These are phyloP conservation scores for Phlegmacium glaucopus DNA, from an alignment of 768 basidiomycete genomes.

Conservation along the genomic window DNA sequence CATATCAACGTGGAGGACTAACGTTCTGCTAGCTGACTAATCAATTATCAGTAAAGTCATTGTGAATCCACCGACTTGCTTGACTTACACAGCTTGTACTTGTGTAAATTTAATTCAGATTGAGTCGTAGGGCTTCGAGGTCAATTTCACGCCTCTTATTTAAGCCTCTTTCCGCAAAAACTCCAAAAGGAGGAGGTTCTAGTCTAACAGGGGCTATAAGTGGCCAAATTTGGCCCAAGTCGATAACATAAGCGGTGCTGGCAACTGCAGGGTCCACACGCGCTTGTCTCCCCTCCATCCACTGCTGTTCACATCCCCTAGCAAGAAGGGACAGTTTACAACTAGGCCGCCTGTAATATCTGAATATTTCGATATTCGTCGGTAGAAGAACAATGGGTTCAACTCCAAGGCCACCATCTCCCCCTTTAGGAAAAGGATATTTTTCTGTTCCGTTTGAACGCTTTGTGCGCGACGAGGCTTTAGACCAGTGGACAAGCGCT, in stretches of 20 bases:
- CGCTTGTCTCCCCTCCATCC: background rate
- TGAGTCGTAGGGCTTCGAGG: too few relatives aligned
- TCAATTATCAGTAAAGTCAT: too few relatives aligned
- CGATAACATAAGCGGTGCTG: background rate
- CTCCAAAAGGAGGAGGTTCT: background rate
- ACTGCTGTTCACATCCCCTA: too few relatives aligned
- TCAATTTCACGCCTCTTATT: too few relatives aligned
- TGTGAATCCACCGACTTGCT: too few relatives aligned
- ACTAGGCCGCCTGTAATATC: background rate
- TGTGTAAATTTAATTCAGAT: too few relatives aligned
- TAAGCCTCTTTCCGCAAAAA: too few relatives aligned
- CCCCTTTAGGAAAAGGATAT: slow-evolving; percentile 43
- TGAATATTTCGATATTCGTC: background rate
- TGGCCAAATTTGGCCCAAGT: too few relatives aligned
- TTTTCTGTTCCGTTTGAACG: slow-evolving; percentile 72
- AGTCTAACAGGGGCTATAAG: background rate
- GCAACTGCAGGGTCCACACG: background rate
- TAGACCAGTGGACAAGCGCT: slow-evolving; percentile 70
- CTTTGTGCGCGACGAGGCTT: slow-evolving; percentile 69
- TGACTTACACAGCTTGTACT: too few relatives aligned
- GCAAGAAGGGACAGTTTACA: background rate
- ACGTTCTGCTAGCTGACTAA: too few relatives aligned
- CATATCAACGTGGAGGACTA: slow-evolving; percentile 32
- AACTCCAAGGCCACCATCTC: slow-evolving; percentile 46
- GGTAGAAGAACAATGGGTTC: slow-evolving; percentile 30